phyloP scores from a whole-genome alignment of 345 rosid species.

The Salix arbutifolia region DNA sequence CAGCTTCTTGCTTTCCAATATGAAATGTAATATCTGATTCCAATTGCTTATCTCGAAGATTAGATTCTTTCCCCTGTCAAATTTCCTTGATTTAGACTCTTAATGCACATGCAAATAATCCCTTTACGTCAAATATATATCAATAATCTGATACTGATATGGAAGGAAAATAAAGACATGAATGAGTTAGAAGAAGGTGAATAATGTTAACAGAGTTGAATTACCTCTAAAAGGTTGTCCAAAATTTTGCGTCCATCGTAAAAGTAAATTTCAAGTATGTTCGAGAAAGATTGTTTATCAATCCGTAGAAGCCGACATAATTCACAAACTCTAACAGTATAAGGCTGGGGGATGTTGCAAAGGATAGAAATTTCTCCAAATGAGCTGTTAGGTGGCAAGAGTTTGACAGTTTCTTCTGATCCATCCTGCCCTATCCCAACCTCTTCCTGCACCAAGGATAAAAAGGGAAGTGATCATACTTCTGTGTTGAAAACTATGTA shows the following conservation, averaged over 20 bases:
- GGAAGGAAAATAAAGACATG: neutral
- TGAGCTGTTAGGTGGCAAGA: conserved; percentile 54
- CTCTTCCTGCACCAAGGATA: conserved; percentile 48
- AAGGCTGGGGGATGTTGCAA: conserved; percentile 95
- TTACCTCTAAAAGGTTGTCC: conserved; percentile 82
- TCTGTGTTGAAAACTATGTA: neutral
- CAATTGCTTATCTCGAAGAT: conserved; percentile 63
- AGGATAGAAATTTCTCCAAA: conserved; percentile 88
- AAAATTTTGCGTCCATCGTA: conserved; percentile 76
- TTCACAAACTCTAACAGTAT: conserved; percentile 69
- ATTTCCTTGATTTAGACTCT: conserved; percentile 10
- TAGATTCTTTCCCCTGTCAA: conserved; percentile 66
- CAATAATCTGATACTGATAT: neutral
- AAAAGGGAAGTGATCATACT: neutral
- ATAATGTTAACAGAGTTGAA: neutral
- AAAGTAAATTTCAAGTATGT: conserved; percentile 86
- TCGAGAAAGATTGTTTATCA: conserved; percentile 80
- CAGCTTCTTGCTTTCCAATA: conserved; percentile 92
- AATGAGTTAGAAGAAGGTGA: neutral
- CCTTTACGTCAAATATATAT: neutral
- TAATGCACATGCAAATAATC: neutral
- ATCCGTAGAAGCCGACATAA: conserved; percentile 75
- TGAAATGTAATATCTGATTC: conserved; percentile 81
- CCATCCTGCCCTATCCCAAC: conserved; percentile 67
- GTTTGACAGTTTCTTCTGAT: conserved; percentile 61